phyloP scores from a whole-genome alignment of 2,329 filamentous ascomycete genomes.

The Cadophora sp. region DNA sequence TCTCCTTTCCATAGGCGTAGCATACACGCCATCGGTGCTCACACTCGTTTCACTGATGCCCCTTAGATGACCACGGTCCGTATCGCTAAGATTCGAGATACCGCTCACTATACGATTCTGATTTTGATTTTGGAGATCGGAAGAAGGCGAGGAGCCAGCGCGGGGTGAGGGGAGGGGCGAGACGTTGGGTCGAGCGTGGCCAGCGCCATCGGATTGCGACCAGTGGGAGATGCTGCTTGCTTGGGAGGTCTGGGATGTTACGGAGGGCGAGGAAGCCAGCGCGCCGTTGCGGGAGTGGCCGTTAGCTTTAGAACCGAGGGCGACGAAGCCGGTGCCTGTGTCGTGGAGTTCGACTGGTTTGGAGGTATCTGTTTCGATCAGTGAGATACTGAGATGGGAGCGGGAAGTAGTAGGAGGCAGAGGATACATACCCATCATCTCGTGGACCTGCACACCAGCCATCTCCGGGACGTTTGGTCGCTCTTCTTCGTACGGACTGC shows the following conservation, averaged over 20 bases:
- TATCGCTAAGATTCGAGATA: constrained; percentile 32
- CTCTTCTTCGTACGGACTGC: constrained; percentile 32
- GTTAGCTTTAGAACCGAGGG: constrained; percentile 26
- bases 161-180: constrained; percentile 25
- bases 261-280: constrained; percentile 18
- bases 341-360: constrained; percentile 34
- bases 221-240: constrained; percentile 25
- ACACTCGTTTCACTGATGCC: constrained; percentile 40
- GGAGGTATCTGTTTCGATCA: constrained; percentile 36
- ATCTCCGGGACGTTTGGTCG: constrained; percentile 38
- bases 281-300: constrained; percentile 7
- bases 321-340: constrained; percentile 29
- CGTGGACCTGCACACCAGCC: constrained; percentile 40
- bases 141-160: constrained; percentile 31
- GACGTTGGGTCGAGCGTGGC: constrained; percentile 19
- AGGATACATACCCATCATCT: constrained; percentile 35
- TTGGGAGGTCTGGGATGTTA: constrained; percentile 33
- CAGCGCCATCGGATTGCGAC: constrained; percentile 14
- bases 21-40: constrained; percentile 32
- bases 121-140: not conserved
- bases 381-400: not conserved
- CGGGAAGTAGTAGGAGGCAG: not conserved
- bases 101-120: constrained; percentile 22
- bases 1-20: not conserved
- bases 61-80: constrained; percentile 35